Conservation (phyloP, 2,329 filamentous ascomycete genomes). For the Aulographum hederae region DNA sequence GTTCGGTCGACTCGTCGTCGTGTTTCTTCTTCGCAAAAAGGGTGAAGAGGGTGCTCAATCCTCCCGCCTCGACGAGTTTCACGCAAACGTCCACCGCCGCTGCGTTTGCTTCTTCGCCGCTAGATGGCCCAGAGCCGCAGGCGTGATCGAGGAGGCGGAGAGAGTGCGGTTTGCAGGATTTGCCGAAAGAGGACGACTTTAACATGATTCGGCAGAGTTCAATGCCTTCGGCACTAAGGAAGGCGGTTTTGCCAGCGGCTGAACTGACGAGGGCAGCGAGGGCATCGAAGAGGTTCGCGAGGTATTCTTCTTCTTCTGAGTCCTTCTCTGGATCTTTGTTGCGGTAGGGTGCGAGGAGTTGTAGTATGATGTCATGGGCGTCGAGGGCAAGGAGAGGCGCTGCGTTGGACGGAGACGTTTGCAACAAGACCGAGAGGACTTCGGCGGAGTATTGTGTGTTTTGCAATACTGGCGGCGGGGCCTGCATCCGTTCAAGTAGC, state of each 20-base stretch:
- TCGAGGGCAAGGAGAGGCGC: slow-evolving; percentile 27
- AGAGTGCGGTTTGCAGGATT: slow-evolving; percentile 60
- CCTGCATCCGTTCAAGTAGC: slow-evolving; percentile 58
- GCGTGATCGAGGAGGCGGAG: slow-evolving; percentile 76
- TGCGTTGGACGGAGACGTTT: slow-evolving; percentile 31
- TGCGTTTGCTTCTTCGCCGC: slow-evolving; percentile 10
- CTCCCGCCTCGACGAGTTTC: slow-evolving; percentile 62
- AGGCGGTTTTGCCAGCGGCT: slow-evolving; percentile 54
- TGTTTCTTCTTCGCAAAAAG: slow-evolving; percentile 66
- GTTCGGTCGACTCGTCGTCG: slow-evolving; percentile 50
- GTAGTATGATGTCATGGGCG: slow-evolving; percentile 62
- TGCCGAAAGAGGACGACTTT: slow-evolving; percentile 49
- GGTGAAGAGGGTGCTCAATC: slow-evolving; percentile 69
- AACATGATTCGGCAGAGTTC: slow-evolving; percentile 88
- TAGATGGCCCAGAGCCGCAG: slow-evolving; percentile 22
- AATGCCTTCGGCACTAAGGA: slow-evolving; percentile 77
- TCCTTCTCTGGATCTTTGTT: slow-evolving; percentile 72
- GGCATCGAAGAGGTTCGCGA: slow-evolving; percentile 83
- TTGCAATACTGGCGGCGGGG: slow-evolving; percentile 55
- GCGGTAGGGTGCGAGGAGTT: slow-evolving; percentile 69
- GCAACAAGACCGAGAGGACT: slow-evolving; percentile 72
- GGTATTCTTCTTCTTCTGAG: slow-evolving; percentile 67
- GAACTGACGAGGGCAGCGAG: slow-evolving; percentile 68
- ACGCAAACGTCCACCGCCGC: slow-evolving; percentile 47
- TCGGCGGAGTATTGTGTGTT: slow-evolving; percentile 95